Conservation (phyloP, 73 alveolate species). For the Paramecium sexaurelia region DNA sequence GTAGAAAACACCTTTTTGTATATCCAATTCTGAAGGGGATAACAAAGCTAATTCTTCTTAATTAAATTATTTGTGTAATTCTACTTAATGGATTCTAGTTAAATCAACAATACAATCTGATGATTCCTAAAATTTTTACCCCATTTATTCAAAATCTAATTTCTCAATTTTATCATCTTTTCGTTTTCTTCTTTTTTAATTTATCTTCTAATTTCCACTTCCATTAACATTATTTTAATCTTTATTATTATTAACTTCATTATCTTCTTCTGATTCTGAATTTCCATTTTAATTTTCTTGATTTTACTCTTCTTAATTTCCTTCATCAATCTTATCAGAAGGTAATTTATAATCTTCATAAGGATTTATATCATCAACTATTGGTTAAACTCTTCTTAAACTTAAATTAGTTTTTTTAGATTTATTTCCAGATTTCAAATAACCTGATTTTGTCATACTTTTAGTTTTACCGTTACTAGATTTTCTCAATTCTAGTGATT, state of each 20-base stretch:
- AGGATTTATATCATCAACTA: background rate
- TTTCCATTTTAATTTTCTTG: background rate
- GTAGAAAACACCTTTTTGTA: background rate
- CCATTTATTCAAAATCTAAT: background rate
- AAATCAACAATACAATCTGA: slow-evolving; percentile 33
- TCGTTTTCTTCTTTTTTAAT: background rate
- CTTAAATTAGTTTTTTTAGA: background rate
- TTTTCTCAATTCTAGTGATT: background rate
- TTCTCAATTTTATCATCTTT: background rate
- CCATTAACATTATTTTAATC: background rate
- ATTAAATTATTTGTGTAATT: background rate
- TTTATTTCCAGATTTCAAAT: background rate
- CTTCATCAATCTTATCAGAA: background rate
- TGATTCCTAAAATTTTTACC: background rate
- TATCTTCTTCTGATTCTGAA: slow-evolving; percentile 17
- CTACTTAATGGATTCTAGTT: background rate
- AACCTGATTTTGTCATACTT: background rate
- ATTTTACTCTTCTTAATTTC: background rate
- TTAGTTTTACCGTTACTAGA: background rate
- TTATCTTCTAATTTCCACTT: background rate
- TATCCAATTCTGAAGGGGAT: background rate
- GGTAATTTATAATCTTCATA: background rate
- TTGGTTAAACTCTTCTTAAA: slow-evolving; percentile 22
- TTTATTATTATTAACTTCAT: background rate
- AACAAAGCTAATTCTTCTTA: background rate